A percentile compares a stretch with the other conserved stretches of the same genome.
These are phyloP conservation scores for Nemophila menziesii DNA, from an alignment of 257 asterid genomes.

Conservation along the genomic window DNA sequence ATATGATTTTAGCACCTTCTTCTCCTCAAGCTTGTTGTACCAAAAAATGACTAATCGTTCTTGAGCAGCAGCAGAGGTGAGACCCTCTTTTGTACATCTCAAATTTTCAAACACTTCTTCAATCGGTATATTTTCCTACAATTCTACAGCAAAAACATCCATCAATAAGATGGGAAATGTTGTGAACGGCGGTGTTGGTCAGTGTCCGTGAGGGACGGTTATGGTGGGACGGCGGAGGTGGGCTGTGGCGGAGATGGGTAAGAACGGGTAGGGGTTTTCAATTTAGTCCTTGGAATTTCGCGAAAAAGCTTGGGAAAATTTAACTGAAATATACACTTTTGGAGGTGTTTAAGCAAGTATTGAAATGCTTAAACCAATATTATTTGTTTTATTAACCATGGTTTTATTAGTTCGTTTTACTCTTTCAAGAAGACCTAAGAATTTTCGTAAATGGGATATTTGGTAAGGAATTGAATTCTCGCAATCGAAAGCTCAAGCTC, in stretches of 20 bases:
- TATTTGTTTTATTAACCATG: slow-evolving; percentile 66
- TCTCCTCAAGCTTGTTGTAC: slow-evolving; percentile 94
- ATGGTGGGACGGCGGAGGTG: too few relatives aligned
- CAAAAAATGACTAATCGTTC: slow-evolving; percentile 93
- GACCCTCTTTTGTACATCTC: slow-evolving; percentile 90
- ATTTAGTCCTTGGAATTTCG: too few relatives aligned
- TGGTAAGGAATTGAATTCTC: slow-evolving; percentile 99
- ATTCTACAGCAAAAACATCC: too few relatives aligned
- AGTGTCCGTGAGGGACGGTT: too few relatives aligned
- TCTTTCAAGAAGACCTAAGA: slow-evolving; percentile 88
- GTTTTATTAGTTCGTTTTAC: slow-evolving; percentile 88
- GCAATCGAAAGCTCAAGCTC: slow-evolving; percentile 97
- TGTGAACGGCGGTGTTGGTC: too few relatives aligned
- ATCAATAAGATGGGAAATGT: too few relatives aligned
- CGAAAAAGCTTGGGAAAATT: too few relatives aligned
- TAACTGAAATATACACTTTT: slow-evolving; percentile 54
- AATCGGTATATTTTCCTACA: slow-evolving; percentile 90
- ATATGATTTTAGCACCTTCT: slow-evolving; percentile 80
- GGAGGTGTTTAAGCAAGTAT: slow-evolving; percentile 77
- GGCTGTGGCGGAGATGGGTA: too few relatives aligned
- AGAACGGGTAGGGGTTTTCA: too few relatives aligned
- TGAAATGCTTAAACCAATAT: slow-evolving; percentile 61
- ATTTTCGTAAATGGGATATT: slow-evolving; percentile 92
- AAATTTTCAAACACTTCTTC: slow-evolving; percentile 94
- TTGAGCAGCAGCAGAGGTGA: slow-evolving; percentile 58